A percentile compares a stretch with the other conserved stretches of the same genome.
Evolutionary conservation across 108 stramenopile genomes (phyloP).

Genomic region (Pseudonitzschia multiseries): DNA sequence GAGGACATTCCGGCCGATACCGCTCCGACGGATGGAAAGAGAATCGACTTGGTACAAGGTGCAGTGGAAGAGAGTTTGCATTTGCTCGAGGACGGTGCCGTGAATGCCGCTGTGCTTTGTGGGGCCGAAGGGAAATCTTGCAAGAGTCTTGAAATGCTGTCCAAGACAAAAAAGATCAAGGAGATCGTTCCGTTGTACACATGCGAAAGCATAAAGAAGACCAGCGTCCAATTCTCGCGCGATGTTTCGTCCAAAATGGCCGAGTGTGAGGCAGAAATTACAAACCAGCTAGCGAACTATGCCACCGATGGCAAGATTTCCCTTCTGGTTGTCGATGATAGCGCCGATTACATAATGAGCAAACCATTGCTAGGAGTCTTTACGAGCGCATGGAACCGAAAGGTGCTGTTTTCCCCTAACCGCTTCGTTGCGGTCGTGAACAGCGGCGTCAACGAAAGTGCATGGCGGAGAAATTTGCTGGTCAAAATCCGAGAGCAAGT

Average conservation of each 20-base stretch:
- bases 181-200: constrained; percentile 16
- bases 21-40: not conserved
- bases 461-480: constrained; percentile 11
- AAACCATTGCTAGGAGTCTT: constrained; percentile 1
- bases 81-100: constrained; percentile 10
- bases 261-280: constrained; percentile 17
- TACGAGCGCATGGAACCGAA: constrained; percentile 7
- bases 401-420: not conserved
- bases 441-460: not conserved
- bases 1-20: not conserved
- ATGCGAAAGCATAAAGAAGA: constrained; percentile 11
- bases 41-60: not conserved
- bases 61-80: constrained; percentile 15
- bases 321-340: constrained; percentile 14
- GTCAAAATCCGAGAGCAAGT: constrained; percentile 2
- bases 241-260: constrained; percentile 13
- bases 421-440: not conserved
- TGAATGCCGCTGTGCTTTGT: constrained; percentile 26
- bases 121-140: constrained; percentile 17
- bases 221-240: not conserved
- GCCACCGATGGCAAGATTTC: constrained; percentile 8
- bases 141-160: constrained; percentile 15
- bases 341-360: not conserved
- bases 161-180: not conserved
- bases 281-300: not conserved